phyloP scores from a whole-genome alignment of 768 basidiomycete species.

The Russula earlei region DNA sequence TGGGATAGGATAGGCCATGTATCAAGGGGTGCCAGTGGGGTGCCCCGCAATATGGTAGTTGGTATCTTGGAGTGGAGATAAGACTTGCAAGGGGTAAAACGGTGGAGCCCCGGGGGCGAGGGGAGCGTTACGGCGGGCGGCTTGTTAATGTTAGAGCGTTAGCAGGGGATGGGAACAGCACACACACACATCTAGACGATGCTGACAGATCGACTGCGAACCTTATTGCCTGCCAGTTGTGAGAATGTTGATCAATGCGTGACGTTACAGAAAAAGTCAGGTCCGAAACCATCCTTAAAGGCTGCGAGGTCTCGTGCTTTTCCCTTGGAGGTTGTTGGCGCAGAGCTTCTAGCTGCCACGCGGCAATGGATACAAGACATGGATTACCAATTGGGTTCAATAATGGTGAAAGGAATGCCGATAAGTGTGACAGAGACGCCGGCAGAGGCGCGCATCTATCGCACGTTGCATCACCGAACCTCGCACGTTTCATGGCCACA shows the following conservation, averaged over 20 bases:
- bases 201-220: background rate
- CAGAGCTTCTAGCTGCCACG: constrained; percentile 2
- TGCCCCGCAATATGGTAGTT: background rate
- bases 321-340: background rate
- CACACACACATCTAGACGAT: background rate
- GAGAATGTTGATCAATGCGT: background rate
- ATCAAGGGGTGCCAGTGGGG: background rate
- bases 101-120: no score
- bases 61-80: no score
- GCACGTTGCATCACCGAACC: background rate
- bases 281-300: background rate
- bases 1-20: background rate
- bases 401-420: background rate
- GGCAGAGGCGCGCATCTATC: background rate
- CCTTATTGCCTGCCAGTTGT: background rate
- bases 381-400: background rate
- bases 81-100: no score
- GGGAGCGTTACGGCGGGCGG: no score
- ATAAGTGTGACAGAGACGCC: background rate
- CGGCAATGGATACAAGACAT: background rate
- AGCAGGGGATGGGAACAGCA: no score
- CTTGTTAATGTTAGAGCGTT: no score
- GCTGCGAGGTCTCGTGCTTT: background rate
- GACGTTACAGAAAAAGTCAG: background rate
- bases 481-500: background rate